phyloP scores from a whole-genome alignment of 805 yeast genomes.

The Barnettozyma botsteinii region DNA sequence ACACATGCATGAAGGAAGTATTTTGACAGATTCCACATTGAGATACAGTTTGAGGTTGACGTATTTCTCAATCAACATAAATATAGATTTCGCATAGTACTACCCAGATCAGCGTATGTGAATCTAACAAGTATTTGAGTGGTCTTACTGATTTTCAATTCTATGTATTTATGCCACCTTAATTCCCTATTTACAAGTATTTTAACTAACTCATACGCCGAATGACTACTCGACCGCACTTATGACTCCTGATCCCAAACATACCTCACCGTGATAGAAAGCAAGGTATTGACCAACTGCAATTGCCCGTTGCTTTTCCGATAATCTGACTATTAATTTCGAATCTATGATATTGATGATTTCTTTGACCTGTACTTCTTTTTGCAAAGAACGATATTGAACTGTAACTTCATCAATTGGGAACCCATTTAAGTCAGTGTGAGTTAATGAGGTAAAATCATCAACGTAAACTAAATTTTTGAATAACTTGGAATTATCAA shows the following conservation, averaged over 20 bases:
- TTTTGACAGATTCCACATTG: no score
- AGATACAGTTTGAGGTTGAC: no score
- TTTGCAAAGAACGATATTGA: slow-evolving; percentile 73
- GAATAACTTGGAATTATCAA: slow-evolving; percentile 51
- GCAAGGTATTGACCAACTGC: slow-evolving; percentile 89
- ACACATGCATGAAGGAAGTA: no score
- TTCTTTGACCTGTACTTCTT: slow-evolving; percentile 38
- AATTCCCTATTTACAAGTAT: no score
- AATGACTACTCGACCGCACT: slow-evolving; percentile 15
- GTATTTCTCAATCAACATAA: no score
- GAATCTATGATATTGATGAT: slow-evolving; percentile 12
- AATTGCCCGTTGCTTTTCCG: slow-evolving; percentile 55
- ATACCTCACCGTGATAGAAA: slow-evolving; percentile 57
- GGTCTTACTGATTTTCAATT: no score
- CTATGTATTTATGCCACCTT: no score
- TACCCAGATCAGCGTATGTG: no score
- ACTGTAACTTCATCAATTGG: slow-evolving; percentile 32
- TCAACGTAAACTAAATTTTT: slow-evolving; percentile 36
- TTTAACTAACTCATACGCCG: no score
- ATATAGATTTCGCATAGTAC: no score
- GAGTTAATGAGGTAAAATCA: slow-evolving; percentile 28
- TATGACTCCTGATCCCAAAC: slow-evolving; percentile 60
- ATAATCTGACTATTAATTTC: slow-evolving; percentile 34
- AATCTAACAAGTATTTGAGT: no score
- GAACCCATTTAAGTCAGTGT: slow-evolving; percentile 2